These are phyloP conservation scores for Pseudogymnoascus sp. DNA, from an alignment of 2,329 filamentous ascomycete species.

Conservation along the genomic window DNA sequence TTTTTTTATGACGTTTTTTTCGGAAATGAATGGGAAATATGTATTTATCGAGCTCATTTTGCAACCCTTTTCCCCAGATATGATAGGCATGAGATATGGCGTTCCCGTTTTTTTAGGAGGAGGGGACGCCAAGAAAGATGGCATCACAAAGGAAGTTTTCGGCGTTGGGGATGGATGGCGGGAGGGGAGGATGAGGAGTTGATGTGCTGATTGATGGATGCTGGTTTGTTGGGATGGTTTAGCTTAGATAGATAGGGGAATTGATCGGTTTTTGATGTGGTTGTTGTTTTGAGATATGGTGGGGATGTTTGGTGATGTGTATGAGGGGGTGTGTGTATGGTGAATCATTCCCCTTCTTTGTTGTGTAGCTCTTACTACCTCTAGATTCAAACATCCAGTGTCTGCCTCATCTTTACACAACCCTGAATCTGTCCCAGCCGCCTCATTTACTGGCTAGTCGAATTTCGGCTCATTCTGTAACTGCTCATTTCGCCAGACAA, in stretches of 20 bases:
- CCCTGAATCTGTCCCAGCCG: not conserved
- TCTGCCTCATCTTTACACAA: too few relatives aligned
- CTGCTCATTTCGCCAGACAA: not conserved
- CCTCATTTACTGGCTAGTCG: not conserved
- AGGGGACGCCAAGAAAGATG: not conserved
- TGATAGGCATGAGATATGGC: not conserved
- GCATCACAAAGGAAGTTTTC: slow-evolving; percentile 6
- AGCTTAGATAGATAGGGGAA: slow-evolving; percentile 5
- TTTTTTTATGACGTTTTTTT: not conserved
- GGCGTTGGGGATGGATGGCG: not conserved
- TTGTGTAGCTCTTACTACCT: not conserved
- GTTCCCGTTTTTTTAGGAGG: not conserved
- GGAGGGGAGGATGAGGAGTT: not conserved
- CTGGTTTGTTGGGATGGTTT: not conserved
- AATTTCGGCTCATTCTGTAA: not conserved
- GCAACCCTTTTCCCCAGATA: not conserved
- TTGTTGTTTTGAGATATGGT: too few relatives aligned
- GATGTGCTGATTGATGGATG: not conserved
- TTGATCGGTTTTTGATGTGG: not conserved
- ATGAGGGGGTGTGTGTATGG: too few relatives aligned
- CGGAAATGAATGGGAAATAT: slow-evolving; percentile 5
- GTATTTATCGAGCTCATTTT: slow-evolving; percentile 1
- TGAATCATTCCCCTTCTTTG: not conserved
- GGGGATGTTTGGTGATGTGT: not conserved
- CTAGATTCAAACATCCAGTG: not conserved